Conservation (phyloP, 2,329 filamentous ascomycete species). For the Cladobotryum protrusum region DNA sequence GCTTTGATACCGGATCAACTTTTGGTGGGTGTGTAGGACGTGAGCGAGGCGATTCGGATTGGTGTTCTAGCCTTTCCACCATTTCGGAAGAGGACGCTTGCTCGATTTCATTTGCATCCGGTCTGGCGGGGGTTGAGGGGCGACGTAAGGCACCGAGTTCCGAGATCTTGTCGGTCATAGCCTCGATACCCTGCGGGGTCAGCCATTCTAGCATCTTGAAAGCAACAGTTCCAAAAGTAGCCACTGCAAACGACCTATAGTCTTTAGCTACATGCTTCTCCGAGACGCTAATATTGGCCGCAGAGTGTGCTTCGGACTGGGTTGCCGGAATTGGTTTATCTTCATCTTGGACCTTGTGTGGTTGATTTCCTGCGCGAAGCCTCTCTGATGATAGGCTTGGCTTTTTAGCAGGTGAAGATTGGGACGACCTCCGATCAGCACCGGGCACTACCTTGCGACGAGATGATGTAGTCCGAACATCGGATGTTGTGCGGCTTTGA, state of each 20-base stretch:
- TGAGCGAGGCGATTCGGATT: neutral
- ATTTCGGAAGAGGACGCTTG: neutral
- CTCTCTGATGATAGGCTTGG: constrained; percentile 6
- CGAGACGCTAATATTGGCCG: constrained; percentile 30
- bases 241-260: constrained; percentile 55
- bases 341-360: constrained; percentile 1
- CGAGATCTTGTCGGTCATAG: constrained; percentile 36
- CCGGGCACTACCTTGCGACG: constrained; percentile 5
- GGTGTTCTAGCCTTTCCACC: neutral
- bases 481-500: neutral
- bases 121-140: neutral
- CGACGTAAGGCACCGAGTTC: constrained; percentile 11
- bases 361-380: neutral
- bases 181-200: constrained; percentile 50
- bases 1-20: neutral
- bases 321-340: neutral
- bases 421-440: neutral
- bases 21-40: neutral
- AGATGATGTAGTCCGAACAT: neutral
- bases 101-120: neutral
- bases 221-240: constrained; percentile 58
- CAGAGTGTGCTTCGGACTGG: neutral
- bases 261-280: constrained; percentile 48
- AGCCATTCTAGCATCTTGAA: constrained; percentile 68
- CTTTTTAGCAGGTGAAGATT: neutral